Base-by-base conservation (phyloP, 352 stramenopile species). In the Elongisporangium anandrum region DNA sequence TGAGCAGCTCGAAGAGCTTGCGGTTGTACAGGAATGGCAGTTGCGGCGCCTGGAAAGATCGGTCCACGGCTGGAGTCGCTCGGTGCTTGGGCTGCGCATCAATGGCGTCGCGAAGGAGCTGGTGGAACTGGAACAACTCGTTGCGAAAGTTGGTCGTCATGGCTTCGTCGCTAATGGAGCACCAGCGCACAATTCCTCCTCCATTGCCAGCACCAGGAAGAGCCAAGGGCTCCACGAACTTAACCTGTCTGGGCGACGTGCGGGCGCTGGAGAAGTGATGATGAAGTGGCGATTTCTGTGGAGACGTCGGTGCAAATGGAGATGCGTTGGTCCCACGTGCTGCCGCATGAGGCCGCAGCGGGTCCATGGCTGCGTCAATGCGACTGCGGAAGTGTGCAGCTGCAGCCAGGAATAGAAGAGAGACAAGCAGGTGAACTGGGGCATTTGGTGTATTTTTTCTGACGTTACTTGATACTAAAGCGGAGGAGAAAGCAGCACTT, bases 101-200 rank as follows among this genome's bases (percentile, higher is more conserved):
- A 1, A 77, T 66, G 2, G 66, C 64, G 52, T 92, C 79, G 0
- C 70, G 68, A 12, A 92, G 60, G 10, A 87, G 54, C 61, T 92
- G 82, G 52, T 90, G 79, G 56, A 92, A 86, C 38, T 78, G 73
- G 55, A 92, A 83, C 2, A 92, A 69, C 45, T 90, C 78, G 51
- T 88, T 73, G 6, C 68, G 75, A 45, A 86, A 85, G 49, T 65
- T 65, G 26, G 56, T 39, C 41, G 72, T 77, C 22, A 55, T 59
- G 22, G 71, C 59, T 62, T 45, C 10, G 1, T 45, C 10, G 34
- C 34, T 17, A 45, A 45, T 17, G 34, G 10, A 45, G 34, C 34
- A 45, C 34, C 34, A 45, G 34, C 13, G 34, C 34, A 38, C 8
- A 2, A 12, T 12, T 17, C 9, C 26, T 38, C 26, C 26, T 5